phyloP scores from a whole-genome alignment of 306 rosid species.

The Rosa multiflora region DNA sequence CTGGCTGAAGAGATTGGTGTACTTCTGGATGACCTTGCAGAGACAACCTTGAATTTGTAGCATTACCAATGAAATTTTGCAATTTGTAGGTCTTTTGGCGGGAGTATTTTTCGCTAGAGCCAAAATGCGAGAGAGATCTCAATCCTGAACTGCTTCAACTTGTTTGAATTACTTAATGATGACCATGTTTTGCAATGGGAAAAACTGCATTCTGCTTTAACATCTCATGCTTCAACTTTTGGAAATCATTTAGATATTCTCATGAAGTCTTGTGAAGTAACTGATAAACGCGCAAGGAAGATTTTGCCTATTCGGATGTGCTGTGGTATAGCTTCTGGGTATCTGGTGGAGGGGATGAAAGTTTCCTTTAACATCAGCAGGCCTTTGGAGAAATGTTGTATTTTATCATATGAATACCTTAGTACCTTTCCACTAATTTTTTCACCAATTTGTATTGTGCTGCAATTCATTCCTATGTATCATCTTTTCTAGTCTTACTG shows the following conservation, averaged over 20 bases:
- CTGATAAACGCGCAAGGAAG: neutral
- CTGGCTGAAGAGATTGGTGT: neutral
- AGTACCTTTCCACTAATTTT: constrained; percentile 5
- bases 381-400: constrained; percentile 11
- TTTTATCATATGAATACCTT: constrained; percentile 6
- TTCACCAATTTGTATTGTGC: constrained; percentile 3
- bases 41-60: constrained; percentile 15
- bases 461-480: constrained; percentile 16
- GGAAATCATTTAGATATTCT: neutral
- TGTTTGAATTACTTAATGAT: neutral
- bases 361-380: constrained; percentile 10
- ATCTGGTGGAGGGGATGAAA: constrained; percentile 1
- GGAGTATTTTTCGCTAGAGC: constrained; percentile 96
- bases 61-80: constrained; percentile 26
- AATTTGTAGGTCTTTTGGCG: constrained; percentile 79
- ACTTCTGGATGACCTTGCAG: neutral
- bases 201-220: constrained; percentile 20
- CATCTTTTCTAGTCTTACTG: neutral
- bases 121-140: constrained; percentile 77
- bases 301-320: constrained; percentile 15
- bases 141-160: constrained; percentile 30
- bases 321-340: neutral
- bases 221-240: constrained; percentile 3
- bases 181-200: constrained; percentile 5
- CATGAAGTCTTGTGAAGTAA: neutral